phyloP scores from a whole-genome alignment of 1,284 basidiomycete species.

The Apiotrichum brassicae region DNA sequence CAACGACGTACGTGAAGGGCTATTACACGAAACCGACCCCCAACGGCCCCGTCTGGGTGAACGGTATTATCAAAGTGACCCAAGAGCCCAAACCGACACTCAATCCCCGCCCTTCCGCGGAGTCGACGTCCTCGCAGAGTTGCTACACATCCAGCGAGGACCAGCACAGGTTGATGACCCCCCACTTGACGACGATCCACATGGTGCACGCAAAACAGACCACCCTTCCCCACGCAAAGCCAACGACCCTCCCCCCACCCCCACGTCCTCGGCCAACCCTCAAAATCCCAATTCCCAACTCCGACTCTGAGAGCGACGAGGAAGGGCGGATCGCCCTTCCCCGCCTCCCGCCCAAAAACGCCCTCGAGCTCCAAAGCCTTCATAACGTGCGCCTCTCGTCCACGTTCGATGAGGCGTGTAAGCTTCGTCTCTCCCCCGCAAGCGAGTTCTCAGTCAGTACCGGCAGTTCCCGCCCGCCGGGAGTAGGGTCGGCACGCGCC shows the following conservation, averaged over 20 bases:
- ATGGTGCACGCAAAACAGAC: not conserved
- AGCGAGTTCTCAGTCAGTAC: not conserved
- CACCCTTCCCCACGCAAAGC: not conserved
- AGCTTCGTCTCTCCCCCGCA: not conserved
- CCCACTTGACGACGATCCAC: not conserved
- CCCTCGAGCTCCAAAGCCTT: not conserved
- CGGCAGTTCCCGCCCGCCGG: not conserved
- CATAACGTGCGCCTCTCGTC: conserved; percentile 8
- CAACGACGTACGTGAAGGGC: not conserved
- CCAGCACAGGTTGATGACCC: not conserved
- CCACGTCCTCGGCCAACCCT: too few species aligned
- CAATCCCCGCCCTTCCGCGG: not conserved
- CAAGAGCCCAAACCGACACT: not conserved
- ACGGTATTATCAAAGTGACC: not conserved
- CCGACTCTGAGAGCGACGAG: too few species aligned
- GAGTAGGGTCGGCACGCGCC: not conserved
- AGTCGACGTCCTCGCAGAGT: not conserved
- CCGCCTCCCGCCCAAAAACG: not conserved
- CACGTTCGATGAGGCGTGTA: conserved; percentile 7
- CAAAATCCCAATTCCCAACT: too few species aligned
- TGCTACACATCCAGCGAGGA: not conserved
- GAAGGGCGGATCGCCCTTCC: too few species aligned
- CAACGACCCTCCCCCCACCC: not conserved
- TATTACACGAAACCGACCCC: not conserved
- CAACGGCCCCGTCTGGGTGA: not conserved